Evolutionary conservation across 2,329 filamentous ascomycete species (phyloP).

Genomic region (Arthrobotrys sinensis): DNA sequence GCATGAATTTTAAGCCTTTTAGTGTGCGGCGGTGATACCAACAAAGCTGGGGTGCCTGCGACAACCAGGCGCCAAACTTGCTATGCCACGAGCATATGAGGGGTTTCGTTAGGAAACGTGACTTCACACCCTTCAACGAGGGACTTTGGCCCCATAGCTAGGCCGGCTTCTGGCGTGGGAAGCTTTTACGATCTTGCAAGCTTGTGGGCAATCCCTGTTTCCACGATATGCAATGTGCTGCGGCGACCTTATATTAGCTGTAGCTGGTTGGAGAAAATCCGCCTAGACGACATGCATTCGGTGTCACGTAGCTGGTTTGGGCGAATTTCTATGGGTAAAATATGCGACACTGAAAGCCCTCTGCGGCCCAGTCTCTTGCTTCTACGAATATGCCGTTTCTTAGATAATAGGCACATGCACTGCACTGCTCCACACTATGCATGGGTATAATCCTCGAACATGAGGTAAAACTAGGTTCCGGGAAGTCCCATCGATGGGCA

Average conservation of each 20-base stretch:
- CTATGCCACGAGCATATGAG: constrained; percentile 47
- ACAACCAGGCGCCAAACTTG: constrained; percentile 40
- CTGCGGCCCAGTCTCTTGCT: constrained; percentile 3
- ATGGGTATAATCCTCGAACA: neutral
- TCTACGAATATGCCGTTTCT: neutral
- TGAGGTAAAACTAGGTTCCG: neutral
- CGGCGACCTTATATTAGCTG: constrained; percentile 25
- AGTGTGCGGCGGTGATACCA: constrained; percentile 34
- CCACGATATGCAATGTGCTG: constrained; percentile 16
- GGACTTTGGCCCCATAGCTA: neutral
- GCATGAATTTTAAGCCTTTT: constrained; percentile 41
- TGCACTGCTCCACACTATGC: neutral
- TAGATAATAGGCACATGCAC: neutral
- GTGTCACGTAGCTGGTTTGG: neutral
- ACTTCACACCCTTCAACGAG: constrained; percentile 18
- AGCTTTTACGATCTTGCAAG: neutral
- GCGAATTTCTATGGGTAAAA: neutral
- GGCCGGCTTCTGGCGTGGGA: constrained; percentile 1
- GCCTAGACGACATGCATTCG: neutral
- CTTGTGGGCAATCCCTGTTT: constrained; percentile 2
- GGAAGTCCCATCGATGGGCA: too few relatives aligned
- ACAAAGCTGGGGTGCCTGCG: constrained; percentile 13
- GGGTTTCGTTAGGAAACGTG: constrained; percentile 36
- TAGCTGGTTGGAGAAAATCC: constrained; percentile 1
- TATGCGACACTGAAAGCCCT: neutral